Base-by-base conservation (phyloP, 108 stramenopile species). In the Cyclotella sp. region DNA sequence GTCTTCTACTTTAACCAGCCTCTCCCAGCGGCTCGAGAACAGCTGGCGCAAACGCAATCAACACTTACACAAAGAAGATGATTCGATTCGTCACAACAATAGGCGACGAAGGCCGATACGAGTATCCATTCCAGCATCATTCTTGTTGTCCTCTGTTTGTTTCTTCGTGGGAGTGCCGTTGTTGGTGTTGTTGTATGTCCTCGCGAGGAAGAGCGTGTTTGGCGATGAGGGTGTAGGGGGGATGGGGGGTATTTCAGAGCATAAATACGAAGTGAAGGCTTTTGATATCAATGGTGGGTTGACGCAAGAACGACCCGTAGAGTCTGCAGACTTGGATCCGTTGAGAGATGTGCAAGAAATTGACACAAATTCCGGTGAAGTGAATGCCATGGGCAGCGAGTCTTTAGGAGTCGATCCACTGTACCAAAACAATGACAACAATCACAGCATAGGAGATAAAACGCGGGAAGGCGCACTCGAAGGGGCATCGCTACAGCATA, bases 161-260 rank as follows among this genome's bases (percentile, higher is more conserved):
- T 73, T 81, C 54, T 81, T 81, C 62, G 46, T 70, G 40, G 73
- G 40, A 27, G 60, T 75, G n/a, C 79, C 79, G n/a, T 43, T 81
- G 26, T 65, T 81, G 53, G 53, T 81, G 27, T 51, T 74, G 27
- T 28, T 81, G 46, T 81, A 70, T 69, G 68, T 81, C 2, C 34
- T 81, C 11, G 73, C 79, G 4, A 69, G 79, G 42, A 68, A 81
- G 46, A 66, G 73, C 34, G 79, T 81, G 40, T 81, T 81, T 66
- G 79, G 79, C 28, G 79, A 80, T 80, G 79, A 74, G 45, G 63
- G 63, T 13, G 63, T 3, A 3, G 69, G 67, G 13, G 26, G 52
- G 26, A 49, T 22, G 7, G 43, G 44, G 63, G 55, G 70, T 58
- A 19, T 51, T 14, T 22, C 26, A 27, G 69, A 53, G 51, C 69